Base-by-base conservation (phyloP, 2,329 filamentous ascomycete genomes). In the Aspergillus aculeatinus region DNA sequence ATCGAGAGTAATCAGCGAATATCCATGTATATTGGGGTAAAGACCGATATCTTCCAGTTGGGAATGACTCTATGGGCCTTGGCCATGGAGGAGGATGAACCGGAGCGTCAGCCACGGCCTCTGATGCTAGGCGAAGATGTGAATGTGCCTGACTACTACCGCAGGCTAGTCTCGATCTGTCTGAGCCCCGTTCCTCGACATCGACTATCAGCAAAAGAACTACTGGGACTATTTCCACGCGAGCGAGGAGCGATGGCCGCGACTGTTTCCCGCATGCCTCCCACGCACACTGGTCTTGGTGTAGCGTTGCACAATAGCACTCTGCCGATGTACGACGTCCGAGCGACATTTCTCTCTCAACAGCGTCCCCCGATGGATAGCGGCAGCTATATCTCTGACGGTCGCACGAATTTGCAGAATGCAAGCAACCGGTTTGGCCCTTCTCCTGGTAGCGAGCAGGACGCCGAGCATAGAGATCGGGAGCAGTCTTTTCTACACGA, bases 11-110 rank as follows among this genome's bases (percentile, higher is more conserved):
- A 90, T 60, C 93, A 97, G 75, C 86, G 92, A 31, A 93, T 99
- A 56, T 90, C 91, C 50, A 96, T 98, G 89, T 97, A 96, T 71
- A 98, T 99, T 72, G 94, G 95, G 12, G 92, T 97, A 72, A 99
- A 99, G 77, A 96, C 94, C 0, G 95, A 99, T 76, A 81, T 99
- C 1, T 99, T 90, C 70, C 95, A 99, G 76, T 83, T 98, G 5
- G 95, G 95, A 5, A 99, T 99, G 95, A 92, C 96, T 2, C 80
- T 99, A 2, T 99, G 94, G 92, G 92, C 91, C 23, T 79, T 99
- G 50, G 94, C 92, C 1, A 89, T 89, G 71, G 86, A 94, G 66
- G 86, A 93, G 58, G 94, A 98, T 69, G 94, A 98, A 70, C 95
- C 95, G 1, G 95, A 98, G 73, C 83, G 85, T 21, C 87, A 90